These are phyloP conservation scores for Candida bentonensis DNA, from an alignment of 805 yeast species.

Conservation along the genomic window DNA sequence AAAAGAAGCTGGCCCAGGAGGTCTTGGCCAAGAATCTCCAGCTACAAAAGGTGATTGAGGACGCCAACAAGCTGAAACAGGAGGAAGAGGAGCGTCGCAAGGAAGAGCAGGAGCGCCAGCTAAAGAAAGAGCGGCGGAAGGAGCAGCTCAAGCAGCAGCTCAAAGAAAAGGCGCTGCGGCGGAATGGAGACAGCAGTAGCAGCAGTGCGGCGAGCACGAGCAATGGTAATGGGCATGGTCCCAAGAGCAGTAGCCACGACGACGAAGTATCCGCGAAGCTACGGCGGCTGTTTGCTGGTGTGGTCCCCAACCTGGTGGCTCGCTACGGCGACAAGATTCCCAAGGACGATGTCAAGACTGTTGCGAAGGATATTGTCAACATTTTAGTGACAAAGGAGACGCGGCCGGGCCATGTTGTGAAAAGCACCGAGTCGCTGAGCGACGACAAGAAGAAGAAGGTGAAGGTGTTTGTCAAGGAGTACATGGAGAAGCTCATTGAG, in stretches of 20 bases:
- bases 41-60: conserved; percentile 26
- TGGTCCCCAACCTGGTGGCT: conserved; percentile 67
- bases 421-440: conserved; percentile 40
- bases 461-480: conserved; percentile 39
- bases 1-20: conserved; percentile 11
- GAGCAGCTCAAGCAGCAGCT: conserved; percentile 2
- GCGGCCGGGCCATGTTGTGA: conserved; percentile 21
- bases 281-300: conserved; percentile 39
- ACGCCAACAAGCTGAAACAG: conserved; percentile 19
- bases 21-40: conserved; percentile 8
- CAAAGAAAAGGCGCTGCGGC: not conserved
- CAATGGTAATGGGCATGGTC: not conserved
- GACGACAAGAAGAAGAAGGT: conserved; percentile 57
- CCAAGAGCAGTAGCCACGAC: not conserved
- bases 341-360: conserved; percentile 56
- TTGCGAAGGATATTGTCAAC: conserved; percentile 68
- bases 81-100: conserved; percentile 14
- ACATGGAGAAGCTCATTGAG: conserved; percentile 14
- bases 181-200: not conserved
- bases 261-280: not conserved
- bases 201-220: no score
- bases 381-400: conserved; percentile 55
- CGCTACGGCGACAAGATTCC: conserved; percentile 54
- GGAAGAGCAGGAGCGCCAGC: conserved; percentile 24
- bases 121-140: conserved; percentile 12